Evolutionary conservation across 768 basidiomycete species (phyloP), one percentile per base, ranked within the genome.

Genomic region (Sutorius australiensis): DNA sequence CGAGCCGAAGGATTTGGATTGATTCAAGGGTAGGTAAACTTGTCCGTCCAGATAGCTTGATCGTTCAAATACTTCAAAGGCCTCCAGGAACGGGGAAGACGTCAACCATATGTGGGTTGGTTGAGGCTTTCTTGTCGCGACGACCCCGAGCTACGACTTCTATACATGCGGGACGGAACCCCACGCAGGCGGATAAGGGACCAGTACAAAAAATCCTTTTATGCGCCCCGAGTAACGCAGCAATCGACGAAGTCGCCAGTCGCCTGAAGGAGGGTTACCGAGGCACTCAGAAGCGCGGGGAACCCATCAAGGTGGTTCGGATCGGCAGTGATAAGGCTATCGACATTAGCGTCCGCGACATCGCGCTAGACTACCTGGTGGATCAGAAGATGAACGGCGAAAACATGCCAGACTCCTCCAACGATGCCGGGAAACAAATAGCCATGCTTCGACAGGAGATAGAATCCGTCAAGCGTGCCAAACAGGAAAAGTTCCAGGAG

Each of bases 51-150:
- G n/a, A 37, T 51, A 30, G 16, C 27, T 41, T 39, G 39, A 44
- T 27, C 39, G 10, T 38, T 48, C 5, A 57, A 8, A 45, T 46
- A 27, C 36, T 17, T 46, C 27, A 57, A 95, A 67, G 95, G 21
- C 97, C 97, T 33, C 97, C 97, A 2, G 97, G 97, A 50, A 99
- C 97, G 0, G 97, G 97, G 12, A 99, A 99, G 73, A 99, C 97
- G 9, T 95, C 92, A 19, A 99, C 97, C 1, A 98, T 99, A 56
- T 92, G 92, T 60, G 93, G 92, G 19, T 77, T 99, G n/a, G 88
- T 97, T 6, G 84, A 90, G 38, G 81, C 86, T 5, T 92, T 88
- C 64, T 67, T 97, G 36, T 80, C 86, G 3, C 77, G 75, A 36
- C 84, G 88, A 7, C 68, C 72, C 11, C 70, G 67, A 32, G 66